Evolutionary conservation across 31 red algal genomes (phyloP).

Genomic region (Odonthalia washingtoniensis): DNA sequence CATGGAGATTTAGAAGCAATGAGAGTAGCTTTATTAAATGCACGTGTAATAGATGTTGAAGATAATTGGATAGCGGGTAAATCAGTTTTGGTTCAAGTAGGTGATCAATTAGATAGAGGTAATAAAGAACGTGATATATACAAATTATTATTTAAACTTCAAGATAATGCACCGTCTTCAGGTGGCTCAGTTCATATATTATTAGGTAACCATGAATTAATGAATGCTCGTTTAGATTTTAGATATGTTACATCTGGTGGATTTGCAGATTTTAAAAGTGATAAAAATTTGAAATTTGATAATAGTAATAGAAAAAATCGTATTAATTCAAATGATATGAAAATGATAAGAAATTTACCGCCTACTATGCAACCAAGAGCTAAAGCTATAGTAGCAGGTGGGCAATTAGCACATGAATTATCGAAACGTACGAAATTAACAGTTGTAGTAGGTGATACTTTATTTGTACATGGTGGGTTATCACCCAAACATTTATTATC

Average conservation of each 20-base stretch:
- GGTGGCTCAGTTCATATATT: constrained; percentile 90
- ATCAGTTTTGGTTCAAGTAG: constrained; percentile 89
- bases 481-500: constrained; percentile 64
- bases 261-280: constrained; percentile 79
- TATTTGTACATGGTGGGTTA: constrained; percentile 98
- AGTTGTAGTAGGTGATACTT: constrained; percentile 88
- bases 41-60: constrained; percentile 61
- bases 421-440: constrained; percentile 73
- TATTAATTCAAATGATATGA: not conserved
- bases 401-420: constrained; percentile 70
- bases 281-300: not conserved
- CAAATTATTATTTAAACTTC: constrained; percentile 71
- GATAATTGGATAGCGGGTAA: constrained; percentile 87
- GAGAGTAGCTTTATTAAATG: constrained; percentile 53
- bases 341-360: constrained; percentile 67
- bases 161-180: constrained; percentile 67
- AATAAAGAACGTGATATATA: constrained; percentile 83
- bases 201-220: constrained; percentile 96
- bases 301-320: constrained; percentile 30
- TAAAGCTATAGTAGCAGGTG: constrained; percentile 68
- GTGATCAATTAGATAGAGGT: constrained; percentile 94
- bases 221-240: constrained; percentile 93
- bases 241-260: constrained; percentile 89
- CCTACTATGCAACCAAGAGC: constrained; percentile 76
- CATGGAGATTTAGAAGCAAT: constrained; percentile 91